Percentiles rank a stretch among this genome's conserved stretches.
phyloP scores from a whole-genome alignment of 1,284 basidiomycete genomes.

The Apiotrichum porosum region DNA sequence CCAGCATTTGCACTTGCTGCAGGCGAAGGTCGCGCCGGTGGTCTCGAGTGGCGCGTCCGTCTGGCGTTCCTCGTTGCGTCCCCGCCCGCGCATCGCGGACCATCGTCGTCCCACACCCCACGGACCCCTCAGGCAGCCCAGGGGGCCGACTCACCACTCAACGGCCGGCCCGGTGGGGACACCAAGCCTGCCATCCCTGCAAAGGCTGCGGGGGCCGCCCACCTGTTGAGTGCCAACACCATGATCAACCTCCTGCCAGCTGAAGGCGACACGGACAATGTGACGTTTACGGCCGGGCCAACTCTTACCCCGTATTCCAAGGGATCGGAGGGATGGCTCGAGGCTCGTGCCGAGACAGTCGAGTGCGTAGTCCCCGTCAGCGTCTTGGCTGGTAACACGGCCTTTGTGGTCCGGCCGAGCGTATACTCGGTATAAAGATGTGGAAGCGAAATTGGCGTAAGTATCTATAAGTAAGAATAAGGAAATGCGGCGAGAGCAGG shows the following conservation, averaged over 20 bases:
- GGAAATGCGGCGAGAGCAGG: too few species aligned
- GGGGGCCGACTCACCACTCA: too few species aligned
- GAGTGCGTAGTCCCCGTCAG: constrained; percentile 86
- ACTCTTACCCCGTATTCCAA: constrained; percentile 41
- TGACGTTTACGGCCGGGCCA: constrained; percentile 48
- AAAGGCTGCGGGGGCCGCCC: constrained; percentile 55
- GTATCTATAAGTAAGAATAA: too few species aligned
- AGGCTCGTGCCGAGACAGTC: constrained; percentile 69
- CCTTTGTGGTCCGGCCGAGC: constrained; percentile 54
- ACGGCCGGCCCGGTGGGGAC: constrained; percentile 37
- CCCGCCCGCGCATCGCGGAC: constrained; percentile 35
- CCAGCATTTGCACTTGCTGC: constrained; percentile 62
- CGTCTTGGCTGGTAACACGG: constrained; percentile 80
- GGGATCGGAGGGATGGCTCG: constrained; percentile 32
- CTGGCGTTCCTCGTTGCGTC: constrained; percentile 74
- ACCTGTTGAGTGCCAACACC: constrained; percentile 4
- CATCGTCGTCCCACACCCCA: neutral
- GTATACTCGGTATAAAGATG: constrained; percentile 23
- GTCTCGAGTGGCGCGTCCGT: constrained; percentile 78
- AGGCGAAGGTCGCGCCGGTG: constrained; percentile 56
- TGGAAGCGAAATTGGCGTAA: too few species aligned
- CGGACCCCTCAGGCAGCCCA: neutral
- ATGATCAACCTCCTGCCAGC: constrained; percentile 5
- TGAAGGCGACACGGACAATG: constrained; percentile 20
- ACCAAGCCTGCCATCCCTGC: constrained; percentile 59